phyloP scores from a whole-genome alignment of 352 stramenopile genomes.

The Pythium periplocum region DNA sequence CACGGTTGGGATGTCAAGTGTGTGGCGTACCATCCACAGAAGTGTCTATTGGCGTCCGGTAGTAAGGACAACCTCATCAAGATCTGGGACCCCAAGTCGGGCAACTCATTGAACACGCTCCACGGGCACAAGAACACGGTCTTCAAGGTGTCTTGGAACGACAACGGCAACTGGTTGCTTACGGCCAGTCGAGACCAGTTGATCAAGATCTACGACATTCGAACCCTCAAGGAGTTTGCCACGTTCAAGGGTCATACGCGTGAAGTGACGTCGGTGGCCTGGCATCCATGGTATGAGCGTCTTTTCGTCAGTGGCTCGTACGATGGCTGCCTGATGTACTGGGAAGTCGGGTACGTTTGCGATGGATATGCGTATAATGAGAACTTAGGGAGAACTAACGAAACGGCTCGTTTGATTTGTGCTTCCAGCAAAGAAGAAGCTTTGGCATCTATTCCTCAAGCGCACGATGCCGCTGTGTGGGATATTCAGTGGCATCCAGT shows the following conservation, averaged over 20 bases:
- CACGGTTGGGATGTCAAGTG: constrained; percentile 99
- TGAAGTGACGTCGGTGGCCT: constrained; percentile 95
- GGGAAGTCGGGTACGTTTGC: constrained; percentile 89
- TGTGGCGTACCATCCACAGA: constrained; percentile 94
- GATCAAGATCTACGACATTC: constrained; percentile 99
- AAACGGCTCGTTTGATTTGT: neutral
- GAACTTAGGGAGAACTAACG: neutral
- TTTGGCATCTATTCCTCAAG: constrained; percentile 82
- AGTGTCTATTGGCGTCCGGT: constrained; percentile 91
- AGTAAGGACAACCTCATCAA: constrained; percentile 98
- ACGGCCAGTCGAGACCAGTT: constrained; percentile 96
- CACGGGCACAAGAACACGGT: constrained; percentile 98
- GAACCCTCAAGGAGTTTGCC: constrained; percentile 93
- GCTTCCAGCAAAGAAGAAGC: constrained; percentile 68
- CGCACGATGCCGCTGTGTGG: constrained; percentile 97
- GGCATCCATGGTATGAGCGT: constrained; percentile 95
- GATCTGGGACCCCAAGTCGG: constrained; percentile 96
- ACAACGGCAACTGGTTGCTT: constrained; percentile 97
- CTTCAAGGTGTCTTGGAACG: constrained; percentile 96
- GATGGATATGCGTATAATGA: neutral
- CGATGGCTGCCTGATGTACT: constrained; percentile 97
- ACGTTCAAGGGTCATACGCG: constrained; percentile 95
- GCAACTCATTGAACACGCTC: constrained; percentile 91
- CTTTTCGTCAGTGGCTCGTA: constrained; percentile 96
- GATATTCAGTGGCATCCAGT: constrained; percentile 97